Base-by-base conservation (phyloP, 805 yeast species). In the Candida ovalis region DNA sequence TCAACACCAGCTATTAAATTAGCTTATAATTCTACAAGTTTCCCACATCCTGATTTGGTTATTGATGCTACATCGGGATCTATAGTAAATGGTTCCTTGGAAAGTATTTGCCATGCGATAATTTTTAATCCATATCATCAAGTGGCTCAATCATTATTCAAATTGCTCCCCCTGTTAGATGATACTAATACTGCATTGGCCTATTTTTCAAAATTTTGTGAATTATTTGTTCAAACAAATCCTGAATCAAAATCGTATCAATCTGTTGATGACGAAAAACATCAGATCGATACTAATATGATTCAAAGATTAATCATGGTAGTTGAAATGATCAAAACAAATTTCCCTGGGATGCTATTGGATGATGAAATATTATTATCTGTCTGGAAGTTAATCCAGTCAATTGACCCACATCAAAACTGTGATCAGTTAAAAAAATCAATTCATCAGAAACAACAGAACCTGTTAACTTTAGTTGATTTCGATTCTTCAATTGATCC, bases 91-190 rank as follows among this genome's bases (percentile, higher is more conserved):
- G 88, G 88, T 18, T 62, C 88, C 0, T 59, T 79, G 10, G 97
- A 90, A 63, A 78, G 90, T 41, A 72, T 90, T 33, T 80, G 91
- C 47, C 97, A 91, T 66, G 77, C 86, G 3, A 70, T 88, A 23
- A 62, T 89, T 15, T 83, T 82, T 62, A 75, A 75, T 49, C 74
- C 78, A 4, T 59, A 70, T 18, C 56, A 51, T 19, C 46, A 56
- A 40, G 65, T 71, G 19, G 68, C 73, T 17, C 66, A 60, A 24
- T 76, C 75, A 46, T 63, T 77, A n/a, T 61, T 81, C 17, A 59
- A 76, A 37, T 68, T 80, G n/a, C 56, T 84, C 23, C 88, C 88
- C 0, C 57, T 83, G 43, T 63, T 80, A 47, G 80, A 76, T 28
- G 77, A 77, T 51, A 67, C 80, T 35, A 66, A 66, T 28, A 58